Evolutionary conservation across 1,139 yeast genomes (phyloP), one percentile per base, ranked within the genome.

Genomic region (Magnusiomyces suaveolens): DNA sequence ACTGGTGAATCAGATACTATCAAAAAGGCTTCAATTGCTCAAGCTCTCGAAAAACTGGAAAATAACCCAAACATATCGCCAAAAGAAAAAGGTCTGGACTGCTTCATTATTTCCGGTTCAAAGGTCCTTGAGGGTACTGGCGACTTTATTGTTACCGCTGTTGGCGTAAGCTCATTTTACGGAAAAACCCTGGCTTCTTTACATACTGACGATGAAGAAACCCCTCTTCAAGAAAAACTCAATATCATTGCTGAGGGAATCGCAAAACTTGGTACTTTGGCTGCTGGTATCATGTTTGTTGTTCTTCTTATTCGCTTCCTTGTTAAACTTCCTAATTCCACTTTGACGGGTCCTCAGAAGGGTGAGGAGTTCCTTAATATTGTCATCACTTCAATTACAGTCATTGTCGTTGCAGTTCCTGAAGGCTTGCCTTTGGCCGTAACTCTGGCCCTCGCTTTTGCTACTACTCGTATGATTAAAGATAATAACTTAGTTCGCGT

Each of bases 391-490:
- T 84, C 97, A 1, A 85, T 92, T 58, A 89, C 98, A 0, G 80
- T 92, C 63, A 82, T 92, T 46, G 98, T 92, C 21, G 98, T 92
- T 53, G 99, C 98, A 0, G 96, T 92, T 20, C 99, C 99, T 1
- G 99, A 94, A 73, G 98, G 98, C 56, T 78, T 92, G 58, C 98
- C 98, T 0, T 75, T 92, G 56, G 98, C 98, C 0, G 98, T 92
- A 25, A 92, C 98, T 0, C 76, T 92, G 52, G 96, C 98, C 0
- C 76, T 92, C 63, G 98, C 98, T 0, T 92, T 92, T 74, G 98
- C 98, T 1, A 92, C 98, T 2, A 90, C 96, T 12, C 80, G 97
- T 71, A 92, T 92, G 98, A 90, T 96, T 29, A 87, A 87, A 68
- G 96, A 92, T 69, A 95, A 95, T 63, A 92, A 92, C 67, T 75